Evolutionary conservation across 306 rosid species (phyloP), one percentile per base, ranked within the genome.

Genomic region (Herpetospermum pedunculosum): DNA sequence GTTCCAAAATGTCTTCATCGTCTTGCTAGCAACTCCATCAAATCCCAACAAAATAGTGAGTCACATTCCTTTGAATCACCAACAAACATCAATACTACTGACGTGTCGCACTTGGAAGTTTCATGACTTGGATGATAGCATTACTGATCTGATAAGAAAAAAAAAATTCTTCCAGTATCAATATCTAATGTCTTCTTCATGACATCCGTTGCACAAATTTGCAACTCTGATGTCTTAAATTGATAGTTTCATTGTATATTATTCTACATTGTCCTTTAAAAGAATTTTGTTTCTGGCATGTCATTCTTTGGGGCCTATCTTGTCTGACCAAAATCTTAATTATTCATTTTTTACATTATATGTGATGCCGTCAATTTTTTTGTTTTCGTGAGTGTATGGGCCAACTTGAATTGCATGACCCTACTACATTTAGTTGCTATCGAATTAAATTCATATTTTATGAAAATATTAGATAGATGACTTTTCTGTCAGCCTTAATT

Each of bases 401-500:
- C n/a, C n/a, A n/a, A n/a, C n/a, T n/a, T n/a, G n/a, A n/a, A n/a
- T n/a, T n/a, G n/a, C n/a, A n/a, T n/a, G n/a, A n/a, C n/a, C n/a
- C n/a, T n/a, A n/a, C n/a, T n/a, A n/a, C n/a, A n/a, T n/a, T n/a
- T n/a, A n/a, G n/a, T n/a, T n/a, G n/a, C n/a, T n/a, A n/a, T n/a
- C n/a, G n/a, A 25, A 21, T 48, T 55, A 58, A 43, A 15, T 75
- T 78, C 54, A 72, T 72, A 76, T 30, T 52, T 73, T 11, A 64
- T 35, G n/a, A 37, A 55, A 35, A 19, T 37, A 38, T 38, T 41
- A 21, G 5, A 64, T 64, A 2, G n/a, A 64, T 10, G 26, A 10
- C 18, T 37, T 64, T 64, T 5, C 44, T 12, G 49, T 12, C 10
- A 7, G 46, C 48, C 29, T 37, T 19, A 37, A 2, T 21, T 64